These are phyloP conservation scores for Limonomyces culmigenus DNA, from an alignment of 1,284 basidiomycete species.

Conservation along the genomic window DNA sequence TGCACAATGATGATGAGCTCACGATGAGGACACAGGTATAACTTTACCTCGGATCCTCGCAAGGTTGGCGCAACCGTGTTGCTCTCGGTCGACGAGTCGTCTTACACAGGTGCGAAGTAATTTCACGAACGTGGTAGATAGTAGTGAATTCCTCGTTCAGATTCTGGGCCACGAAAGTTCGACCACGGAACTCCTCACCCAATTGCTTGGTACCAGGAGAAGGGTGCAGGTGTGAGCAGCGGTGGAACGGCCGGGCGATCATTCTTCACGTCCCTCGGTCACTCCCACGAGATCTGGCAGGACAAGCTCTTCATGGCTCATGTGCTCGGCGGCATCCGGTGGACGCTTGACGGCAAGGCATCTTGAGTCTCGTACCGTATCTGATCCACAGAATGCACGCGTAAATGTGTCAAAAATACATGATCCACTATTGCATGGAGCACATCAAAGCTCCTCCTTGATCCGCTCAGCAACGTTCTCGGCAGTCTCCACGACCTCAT, in stretches of 20 bases:
- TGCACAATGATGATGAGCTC: not conserved
- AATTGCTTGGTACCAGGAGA: slow-evolving; percentile 62
- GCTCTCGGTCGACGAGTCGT: slow-evolving; percentile 51
- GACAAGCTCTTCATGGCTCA: slow-evolving; percentile 50
- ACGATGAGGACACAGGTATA: slow-evolving; percentile 30
- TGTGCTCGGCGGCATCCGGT: slow-evolving; percentile 56
- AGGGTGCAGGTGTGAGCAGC: slow-evolving; percentile 35
- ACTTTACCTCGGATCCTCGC: slow-evolving; percentile 65
- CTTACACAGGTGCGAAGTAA: slow-evolving; percentile 32
- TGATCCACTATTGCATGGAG: no score
- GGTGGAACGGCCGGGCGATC: slow-evolving; percentile 45
- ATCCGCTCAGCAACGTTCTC: no score
- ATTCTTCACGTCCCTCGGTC: slow-evolving; percentile 70
- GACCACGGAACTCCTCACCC: slow-evolving; percentile 52
- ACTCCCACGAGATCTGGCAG: slow-evolving; percentile 55
- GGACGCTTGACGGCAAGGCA: slow-evolving; percentile 49
- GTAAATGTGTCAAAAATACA: no score
- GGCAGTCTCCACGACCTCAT: slow-evolving; percentile 20
- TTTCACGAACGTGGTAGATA: slow-evolving; percentile 6
- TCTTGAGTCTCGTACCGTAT: no score
- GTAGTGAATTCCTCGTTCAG: slow-evolving; percentile 13
- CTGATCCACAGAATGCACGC: no score
- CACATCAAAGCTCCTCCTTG: slow-evolving; percentile 2
- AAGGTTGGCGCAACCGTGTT: slow-evolving; percentile 45
- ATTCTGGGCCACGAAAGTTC: slow-evolving; percentile 28